Conservation (phyloP, 768 basidiomycete genomes). For the Rhodotorula kratochvilovae region DNA sequence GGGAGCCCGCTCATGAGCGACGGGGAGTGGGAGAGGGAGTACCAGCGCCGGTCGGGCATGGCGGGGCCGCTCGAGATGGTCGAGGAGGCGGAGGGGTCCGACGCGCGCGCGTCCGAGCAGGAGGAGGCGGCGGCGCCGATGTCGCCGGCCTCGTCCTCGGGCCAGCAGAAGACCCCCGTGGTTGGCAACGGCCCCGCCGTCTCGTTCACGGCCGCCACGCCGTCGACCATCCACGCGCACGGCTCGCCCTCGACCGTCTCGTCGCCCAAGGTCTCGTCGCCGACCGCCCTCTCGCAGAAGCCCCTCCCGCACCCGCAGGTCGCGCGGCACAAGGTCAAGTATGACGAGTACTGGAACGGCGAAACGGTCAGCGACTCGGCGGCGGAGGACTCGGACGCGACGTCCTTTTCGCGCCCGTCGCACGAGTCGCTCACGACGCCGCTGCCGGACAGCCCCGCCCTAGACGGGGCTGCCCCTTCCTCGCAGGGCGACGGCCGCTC, state of each 20-base stretch:
- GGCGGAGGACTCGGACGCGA: slow-evolving; percentile 7
- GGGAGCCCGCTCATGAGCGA: slow-evolving; percentile 16
- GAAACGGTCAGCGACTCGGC: background rate
- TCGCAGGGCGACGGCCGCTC: too few relatives aligned
- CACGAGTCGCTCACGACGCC: background rate
- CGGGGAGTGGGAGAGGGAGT: slow-evolving; percentile 21
- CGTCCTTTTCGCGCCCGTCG: background rate
- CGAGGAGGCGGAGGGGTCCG: background rate
- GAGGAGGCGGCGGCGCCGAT: background rate
- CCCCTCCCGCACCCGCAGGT: background rate
- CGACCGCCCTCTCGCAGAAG: background rate
- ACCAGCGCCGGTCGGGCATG: background rate
- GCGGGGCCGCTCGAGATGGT: background rate
- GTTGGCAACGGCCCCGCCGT: background rate
- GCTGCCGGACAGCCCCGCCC: background rate
- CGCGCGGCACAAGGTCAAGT: background rate
- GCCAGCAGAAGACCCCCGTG: too few relatives aligned
- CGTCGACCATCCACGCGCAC: background rate
- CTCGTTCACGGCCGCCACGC: background rate
- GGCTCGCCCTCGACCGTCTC: background rate
- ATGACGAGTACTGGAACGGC: slow-evolving; percentile 1
- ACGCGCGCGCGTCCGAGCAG: background rate
- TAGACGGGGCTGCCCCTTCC: too few relatives aligned
- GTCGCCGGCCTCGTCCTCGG: background rate
- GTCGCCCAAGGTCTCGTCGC: background rate